phyloP scores from a whole-genome alignment of 345 rosid genomes.

The Citrus sp. region DNA sequence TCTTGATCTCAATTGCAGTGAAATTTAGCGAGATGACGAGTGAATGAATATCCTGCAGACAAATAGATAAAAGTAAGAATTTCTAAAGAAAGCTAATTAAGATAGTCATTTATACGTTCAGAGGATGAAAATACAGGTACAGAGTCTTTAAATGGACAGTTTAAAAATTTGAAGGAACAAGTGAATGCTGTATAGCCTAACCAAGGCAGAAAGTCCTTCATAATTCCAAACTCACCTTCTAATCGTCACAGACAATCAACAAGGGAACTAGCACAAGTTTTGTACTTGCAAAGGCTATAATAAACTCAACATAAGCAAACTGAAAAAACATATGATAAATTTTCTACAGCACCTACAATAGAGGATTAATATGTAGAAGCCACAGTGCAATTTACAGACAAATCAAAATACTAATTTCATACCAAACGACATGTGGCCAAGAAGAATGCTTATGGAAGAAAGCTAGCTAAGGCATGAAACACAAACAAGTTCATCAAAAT shows the following conservation, averaged over 20 bases:
- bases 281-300: not conserved
- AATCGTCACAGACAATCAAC: not conserved
- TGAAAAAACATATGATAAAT: not conserved
- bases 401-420: not conserved
- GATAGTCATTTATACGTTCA: not conserved
- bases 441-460: too few species aligned
- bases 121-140: not conserved
- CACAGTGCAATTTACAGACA: not conserved
- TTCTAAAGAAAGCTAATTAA: conserved; percentile 4
- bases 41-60: conserved; percentile 68
- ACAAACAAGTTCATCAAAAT: not conserved
- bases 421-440: not conserved
- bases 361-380: not conserved
- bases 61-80: conserved; percentile 4
- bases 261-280: not conserved
- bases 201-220: not conserved
- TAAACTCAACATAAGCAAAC: not conserved
- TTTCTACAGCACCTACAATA: not conserved
- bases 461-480: too few species aligned
- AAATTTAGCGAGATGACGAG: conserved; percentile 62
- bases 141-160: not conserved
- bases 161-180: not conserved
- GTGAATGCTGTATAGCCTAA: not conserved
- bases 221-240: not conserved
- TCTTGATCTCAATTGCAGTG: conserved; percentile 90